Evolutionary conservation across 2,329 filamentous ascomycete species (phyloP), one percentile per base, ranked within the genome.

Genomic region (Aschersonia sp.): DNA sequence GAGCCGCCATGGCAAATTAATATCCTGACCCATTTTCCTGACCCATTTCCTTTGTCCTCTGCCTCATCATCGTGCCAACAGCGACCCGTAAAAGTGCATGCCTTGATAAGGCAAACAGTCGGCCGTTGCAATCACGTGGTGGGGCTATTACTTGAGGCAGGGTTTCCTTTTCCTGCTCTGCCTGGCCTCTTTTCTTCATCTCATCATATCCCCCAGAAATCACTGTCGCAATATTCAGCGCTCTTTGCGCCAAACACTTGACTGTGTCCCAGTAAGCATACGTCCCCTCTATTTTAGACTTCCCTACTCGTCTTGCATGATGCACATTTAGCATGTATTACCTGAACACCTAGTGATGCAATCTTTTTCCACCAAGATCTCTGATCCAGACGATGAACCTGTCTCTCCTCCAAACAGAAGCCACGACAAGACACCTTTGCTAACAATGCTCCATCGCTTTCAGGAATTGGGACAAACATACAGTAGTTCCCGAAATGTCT

Each of bases 361-460:
- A 64, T 60, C 69, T 73, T 76, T 74, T 45, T 78, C 79, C 75
- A 82, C 78, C 78, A 82, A 82, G 78, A 82, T 82, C 77, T 82
- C 78, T 82, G 78, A 82, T 60, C 63, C 63, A 63, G 63, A 54
- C 20, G 52, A 50, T 43, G 12, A 40, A 7, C 31, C 29, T n/a
- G 9, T 50, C 48, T 45, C 50, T 40, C 50, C 45, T 28, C 44
- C 45, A 48, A 46, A 6, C 10, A n/a, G 3, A 6, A 28, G 6
- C 38, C 43, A 31, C 10, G 43, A 30, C 28, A 5, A 44, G 12
- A n/a, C 40, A 10, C 38, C n/a, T 30, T 35, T 47, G 38, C 49
- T 51, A 43, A 51, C 31, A 28, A 5, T 10, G 9, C 10, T 5
- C 30, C 32, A 20, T 28, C 10, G 29, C 5, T n/a, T 4, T 46